Evolutionary conservation across 768 basidiomycete species (phyloP).

Genomic region (Favolaschia claudopus): DNA sequence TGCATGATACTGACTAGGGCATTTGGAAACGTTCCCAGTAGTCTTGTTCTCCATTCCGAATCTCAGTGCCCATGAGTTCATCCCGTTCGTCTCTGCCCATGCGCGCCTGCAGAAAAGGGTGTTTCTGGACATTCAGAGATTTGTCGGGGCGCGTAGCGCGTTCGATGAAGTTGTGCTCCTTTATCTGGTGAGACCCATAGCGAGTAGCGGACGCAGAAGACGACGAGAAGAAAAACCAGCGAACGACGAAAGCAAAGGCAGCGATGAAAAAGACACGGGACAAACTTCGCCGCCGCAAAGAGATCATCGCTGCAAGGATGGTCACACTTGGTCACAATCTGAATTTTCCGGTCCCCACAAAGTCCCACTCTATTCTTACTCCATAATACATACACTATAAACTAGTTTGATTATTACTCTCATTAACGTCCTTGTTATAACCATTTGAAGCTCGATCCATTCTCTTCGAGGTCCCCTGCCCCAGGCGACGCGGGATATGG

Average conservation of each 20-base stretch:
- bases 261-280: conserved; percentile 50
- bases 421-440: too few species aligned
- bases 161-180: conserved; percentile 61
- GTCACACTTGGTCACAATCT: too few species aligned
- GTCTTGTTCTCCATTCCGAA: conserved; percentile 80
- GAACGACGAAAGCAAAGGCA: conserved; percentile 43
- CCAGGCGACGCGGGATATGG: conserved; percentile 12
- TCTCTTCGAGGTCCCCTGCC: background rate
- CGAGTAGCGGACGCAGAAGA: conserved; percentile 31
- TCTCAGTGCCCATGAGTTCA: conserved; percentile 80
- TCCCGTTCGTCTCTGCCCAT: conserved; percentile 86
- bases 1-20: conserved; percentile 76
- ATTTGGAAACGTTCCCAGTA: conserved; percentile 94
- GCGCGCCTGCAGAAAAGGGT: conserved; percentile 87
- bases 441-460: conserved; percentile 10
- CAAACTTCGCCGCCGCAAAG: conserved; percentile 58
- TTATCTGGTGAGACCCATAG: conserved; percentile 48
- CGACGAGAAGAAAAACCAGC: conserved; percentile 45
- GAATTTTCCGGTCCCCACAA: too few species aligned
- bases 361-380: too few species aligned
- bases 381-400: too few species aligned
- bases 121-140: conserved; percentile 85
- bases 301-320: conserved; percentile 29
- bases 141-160: conserved; percentile 70
- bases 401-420: too few species aligned